Base-by-base conservation (phyloP, 108 stramenopile species). In the Fragilariopsis cylindrus region DNA sequence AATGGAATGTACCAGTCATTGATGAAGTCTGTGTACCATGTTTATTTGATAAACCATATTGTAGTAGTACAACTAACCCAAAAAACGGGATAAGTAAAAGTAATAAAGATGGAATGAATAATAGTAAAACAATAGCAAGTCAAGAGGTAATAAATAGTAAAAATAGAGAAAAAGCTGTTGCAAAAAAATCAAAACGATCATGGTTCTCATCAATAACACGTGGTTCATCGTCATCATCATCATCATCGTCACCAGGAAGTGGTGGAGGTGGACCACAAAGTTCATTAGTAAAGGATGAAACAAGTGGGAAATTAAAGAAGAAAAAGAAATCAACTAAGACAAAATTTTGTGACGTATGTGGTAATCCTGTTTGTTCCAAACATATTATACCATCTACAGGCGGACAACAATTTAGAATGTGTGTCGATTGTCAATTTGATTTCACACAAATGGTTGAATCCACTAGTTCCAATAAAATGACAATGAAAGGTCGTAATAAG, bases 261-360 rank as follows among this genome's bases (percentile, higher is more conserved):
- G 11, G 39, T 63, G 44, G 62, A 3, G 3, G 62, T 45, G 62
- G 42, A 42, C 7, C 9, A 30, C 30, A 30, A 30, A 30, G 30
- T 30, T 30, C 43, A 9, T 12, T 63, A 5, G 40, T 43, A 42
- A 63, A 63, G 42, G 62, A 30, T 30, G 30, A 63, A 13, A 8
- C 16, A 41, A 63, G 19, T 44, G 62, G 62, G 0, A 63, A 45
- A 18, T 44, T 47, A 44, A 67, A 64, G 11, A 53, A 30, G n/a
- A 46, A 30, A 58, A 42, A 16, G 60, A 73, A 60, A 71, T 53
- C 57, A 1, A 68, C 49, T 0, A 47, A 13, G 2, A 68, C 67
- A 11, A 68, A 21, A 21, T 48, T 68, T 19, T 79, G 78, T 49
- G 78, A 79, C 63, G 78, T 79, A 3, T 79, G 78, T 72, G 78